phyloP scores from a whole-genome alignment of 768 basidiomycete species.

The Leccinum pellstonianum region DNA sequence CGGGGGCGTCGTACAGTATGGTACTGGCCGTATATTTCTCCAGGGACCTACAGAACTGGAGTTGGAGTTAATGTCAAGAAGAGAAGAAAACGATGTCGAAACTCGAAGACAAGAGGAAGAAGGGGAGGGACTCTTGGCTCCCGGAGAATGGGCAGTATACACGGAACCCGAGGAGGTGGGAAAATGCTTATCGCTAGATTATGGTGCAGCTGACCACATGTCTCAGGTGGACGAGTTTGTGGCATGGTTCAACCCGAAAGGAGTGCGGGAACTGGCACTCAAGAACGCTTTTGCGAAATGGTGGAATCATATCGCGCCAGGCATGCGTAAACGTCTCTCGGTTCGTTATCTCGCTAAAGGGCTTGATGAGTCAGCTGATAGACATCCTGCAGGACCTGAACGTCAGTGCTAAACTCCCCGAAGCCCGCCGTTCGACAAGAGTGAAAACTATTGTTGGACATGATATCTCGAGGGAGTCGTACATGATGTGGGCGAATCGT shows the following conservation, averaged over 20 bases:
- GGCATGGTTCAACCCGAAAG: conserved; percentile 90
- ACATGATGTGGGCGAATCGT: conserved; percentile 88
- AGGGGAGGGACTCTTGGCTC: conserved; percentile 68
- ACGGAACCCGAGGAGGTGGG: conserved; percentile 82
- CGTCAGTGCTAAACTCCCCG: conserved; percentile 66
- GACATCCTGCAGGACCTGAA: conserved; percentile 56
- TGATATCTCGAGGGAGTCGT: conserved; percentile 74
- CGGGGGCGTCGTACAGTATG: conserved; percentile 78
- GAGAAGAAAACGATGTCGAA: conserved; percentile 52
- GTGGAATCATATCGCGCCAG: conserved; percentile 80
- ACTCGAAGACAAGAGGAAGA: conserved; percentile 73
- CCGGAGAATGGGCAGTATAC: conserved; percentile 91
- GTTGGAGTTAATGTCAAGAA: conserved; percentile 61
- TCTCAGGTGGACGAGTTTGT: conserved; percentile 76
- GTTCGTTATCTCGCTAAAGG: conserved; percentile 43
- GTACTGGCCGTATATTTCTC: conserved; percentile 86
- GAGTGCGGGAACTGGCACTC: conserved; percentile 80
- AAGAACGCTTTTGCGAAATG: conserved; percentile 77
- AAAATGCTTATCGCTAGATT: background rate
- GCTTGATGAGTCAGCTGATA: conserved; percentile 11
- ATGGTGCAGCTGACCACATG: conserved; percentile 9
- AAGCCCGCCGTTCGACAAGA: conserved; percentile 77
- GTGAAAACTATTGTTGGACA: conserved; percentile 56
- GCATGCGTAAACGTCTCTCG: conserved; percentile 70
- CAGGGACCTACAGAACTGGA: conserved; percentile 91